Conservation (phyloP, 139 green algal species). For the Tetratostichococcus sp. region DNA sequence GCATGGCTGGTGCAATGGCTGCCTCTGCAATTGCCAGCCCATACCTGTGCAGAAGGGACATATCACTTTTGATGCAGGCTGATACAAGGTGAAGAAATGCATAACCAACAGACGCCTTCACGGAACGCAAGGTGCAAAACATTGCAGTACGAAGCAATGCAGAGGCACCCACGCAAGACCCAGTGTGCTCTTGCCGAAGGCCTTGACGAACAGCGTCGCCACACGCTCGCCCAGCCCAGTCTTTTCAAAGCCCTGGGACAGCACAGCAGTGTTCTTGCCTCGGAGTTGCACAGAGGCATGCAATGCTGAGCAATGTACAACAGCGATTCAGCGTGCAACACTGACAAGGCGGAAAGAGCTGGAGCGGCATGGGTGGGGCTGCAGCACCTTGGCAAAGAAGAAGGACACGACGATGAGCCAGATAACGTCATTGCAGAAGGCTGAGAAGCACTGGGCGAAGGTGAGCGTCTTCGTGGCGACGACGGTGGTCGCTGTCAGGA, state of each 20-base stretch:
- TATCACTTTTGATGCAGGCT: no score
- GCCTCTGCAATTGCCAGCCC: constrained; percentile 79
- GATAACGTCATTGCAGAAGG: constrained; percentile 97
- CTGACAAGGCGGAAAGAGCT: no score
- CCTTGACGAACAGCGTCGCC: constrained; percentile 78
- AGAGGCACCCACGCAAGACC: constrained; percentile 59
- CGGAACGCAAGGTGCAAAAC: no score
- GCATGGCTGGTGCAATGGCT: constrained; percentile 90
- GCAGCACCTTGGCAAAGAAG: constrained; percentile 89
- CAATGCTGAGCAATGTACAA: no score
- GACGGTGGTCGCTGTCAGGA: constrained; percentile 77
- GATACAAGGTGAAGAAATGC: no score
- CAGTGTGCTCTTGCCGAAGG: constrained; percentile 87
- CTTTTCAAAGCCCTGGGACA: constrained; percentile 92
- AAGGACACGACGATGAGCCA: constrained; percentile 99
- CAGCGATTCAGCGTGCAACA: no score
- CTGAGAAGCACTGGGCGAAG: constrained; percentile 82
- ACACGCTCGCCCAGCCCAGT: constrained; percentile 93
- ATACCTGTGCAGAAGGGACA: constrained; percentile 43
- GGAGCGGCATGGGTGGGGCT: no score
- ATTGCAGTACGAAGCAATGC: no score
- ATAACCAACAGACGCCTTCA: no score
- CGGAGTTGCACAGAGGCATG: no score
- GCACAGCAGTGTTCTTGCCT: no score
- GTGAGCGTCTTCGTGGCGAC: constrained; percentile 90